Percentiles rank a stretch among this genome's conserved stretches.
phyloP scores from a whole-genome alignment of 768 basidiomycete species.

The Pisolithus albus region DNA sequence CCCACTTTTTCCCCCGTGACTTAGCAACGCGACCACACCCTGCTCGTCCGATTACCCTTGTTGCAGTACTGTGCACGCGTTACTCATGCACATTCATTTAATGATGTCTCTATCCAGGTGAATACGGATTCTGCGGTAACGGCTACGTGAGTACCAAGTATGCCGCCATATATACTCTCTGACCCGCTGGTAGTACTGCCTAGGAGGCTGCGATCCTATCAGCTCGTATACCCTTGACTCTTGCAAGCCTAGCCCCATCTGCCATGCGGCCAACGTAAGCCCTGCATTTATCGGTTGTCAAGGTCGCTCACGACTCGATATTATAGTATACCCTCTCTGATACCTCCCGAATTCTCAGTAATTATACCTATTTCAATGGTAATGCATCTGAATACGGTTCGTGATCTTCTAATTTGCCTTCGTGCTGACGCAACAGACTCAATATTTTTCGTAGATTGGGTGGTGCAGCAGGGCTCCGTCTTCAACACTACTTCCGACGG shows the following conservation, averaged over 20 bases:
- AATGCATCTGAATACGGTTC: conserved; percentile 64
- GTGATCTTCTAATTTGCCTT: background rate
- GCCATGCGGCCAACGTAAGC: conserved; percentile 53
- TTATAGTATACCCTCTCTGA: conserved; percentile 55
- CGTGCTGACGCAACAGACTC: background rate
- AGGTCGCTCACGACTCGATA: background rate
- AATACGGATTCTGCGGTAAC: conserved; percentile 49
- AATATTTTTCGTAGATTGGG: conserved; percentile 49
- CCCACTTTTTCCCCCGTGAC: background rate
- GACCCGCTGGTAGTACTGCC: conserved; percentile 50
- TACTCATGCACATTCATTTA: background rate
- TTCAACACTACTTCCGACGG: conserved; percentile 55
- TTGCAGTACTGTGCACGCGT: conserved; percentile 33
- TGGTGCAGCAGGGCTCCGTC: conserved; percentile 59
- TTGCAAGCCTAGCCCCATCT: conserved; percentile 68
- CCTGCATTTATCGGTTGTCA: background rate
- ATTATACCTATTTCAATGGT: conserved; percentile 63
- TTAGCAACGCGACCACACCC: conserved; percentile 31
- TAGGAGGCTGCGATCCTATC: conserved; percentile 84
- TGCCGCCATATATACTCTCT: conserved; percentile 1
- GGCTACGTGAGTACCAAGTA: conserved; percentile 28
- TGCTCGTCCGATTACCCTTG: conserved; percentile 36
- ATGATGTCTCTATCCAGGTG: conserved; percentile 26
- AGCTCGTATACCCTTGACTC: conserved; percentile 56
- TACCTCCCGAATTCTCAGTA: conserved; percentile 58